phyloP scores from a whole-genome alignment of 371 early-diverging fungal genomes.

The Mortierella sp. region DNA sequence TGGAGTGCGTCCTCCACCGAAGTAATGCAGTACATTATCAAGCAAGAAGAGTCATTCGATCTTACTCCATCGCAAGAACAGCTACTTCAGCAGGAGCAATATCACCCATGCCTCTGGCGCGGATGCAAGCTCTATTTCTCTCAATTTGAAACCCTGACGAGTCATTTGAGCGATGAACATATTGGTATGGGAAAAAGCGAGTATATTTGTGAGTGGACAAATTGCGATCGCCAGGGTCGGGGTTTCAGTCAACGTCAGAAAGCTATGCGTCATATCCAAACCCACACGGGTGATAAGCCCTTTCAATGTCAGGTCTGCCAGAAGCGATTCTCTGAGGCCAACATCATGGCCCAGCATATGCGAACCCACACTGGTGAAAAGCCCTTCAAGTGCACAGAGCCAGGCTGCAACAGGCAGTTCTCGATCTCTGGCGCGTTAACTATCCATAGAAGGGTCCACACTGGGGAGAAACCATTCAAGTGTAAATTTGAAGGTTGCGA shows the following conservation, averaged over 20 bases:
- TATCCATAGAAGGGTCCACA: constrained; percentile 74
- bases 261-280: constrained; percentile 87
- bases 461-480: constrained; percentile 79
- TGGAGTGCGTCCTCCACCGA: constrained; percentile 18
- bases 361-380: constrained; percentile 88
- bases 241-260: constrained; percentile 83
- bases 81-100: constrained; percentile 16
- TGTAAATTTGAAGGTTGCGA: constrained; percentile 80
- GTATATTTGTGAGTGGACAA: constrained; percentile 84
- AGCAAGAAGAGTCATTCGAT: constrained; percentile 21
- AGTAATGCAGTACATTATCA: constrained; percentile 12
- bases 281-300: constrained; percentile 87
- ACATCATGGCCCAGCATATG: constrained; percentile 84
- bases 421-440: constrained; percentile 78
- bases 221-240: constrained; percentile 77
- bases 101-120: constrained; percentile 73
- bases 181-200: constrained; percentile 75
- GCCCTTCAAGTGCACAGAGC: constrained; percentile 83
- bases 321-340: constrained; percentile 84
- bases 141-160: constrained; percentile 72
- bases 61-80: constrained; percentile 10
- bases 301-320: constrained; percentile 82
- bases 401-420: constrained; percentile 79
- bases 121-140: constrained; percentile 66
- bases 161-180: constrained; percentile 77